These are phyloP conservation scores for Scortechinia acanthostroma DNA, from an alignment of 2,329 filamentous ascomycete species.

Conservation along the genomic window DNA sequence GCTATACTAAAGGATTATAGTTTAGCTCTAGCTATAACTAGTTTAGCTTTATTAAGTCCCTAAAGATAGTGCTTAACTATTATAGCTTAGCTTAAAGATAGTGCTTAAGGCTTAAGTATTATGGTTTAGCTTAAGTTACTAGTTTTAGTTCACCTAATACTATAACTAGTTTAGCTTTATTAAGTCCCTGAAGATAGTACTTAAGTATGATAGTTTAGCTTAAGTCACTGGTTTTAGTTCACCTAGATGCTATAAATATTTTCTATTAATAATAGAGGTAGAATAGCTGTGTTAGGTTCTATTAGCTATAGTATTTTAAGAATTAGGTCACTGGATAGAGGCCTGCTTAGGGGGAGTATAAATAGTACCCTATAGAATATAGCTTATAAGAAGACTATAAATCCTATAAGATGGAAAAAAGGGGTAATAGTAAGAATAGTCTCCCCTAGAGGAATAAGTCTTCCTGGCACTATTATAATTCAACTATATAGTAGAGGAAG, in stretches of 20 bases:
- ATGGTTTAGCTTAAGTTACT: too few relatives aligned
- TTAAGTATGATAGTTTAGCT: too few relatives aligned
- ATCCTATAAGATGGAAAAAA: background rate
- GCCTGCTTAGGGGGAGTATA: background rate
- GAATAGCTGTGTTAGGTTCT: background rate
- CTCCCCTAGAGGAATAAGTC: background rate
- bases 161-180: too few relatives aligned
- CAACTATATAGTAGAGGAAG: constrained; percentile 6
- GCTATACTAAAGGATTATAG: too few relatives aligned
- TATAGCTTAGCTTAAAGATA: too few relatives aligned
- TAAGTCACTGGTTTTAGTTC: background rate
- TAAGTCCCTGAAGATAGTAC: too few relatives aligned
- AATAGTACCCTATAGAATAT: background rate
- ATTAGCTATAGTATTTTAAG: background rate
- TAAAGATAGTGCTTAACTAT: too few relatives aligned
- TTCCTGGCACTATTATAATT: constrained; percentile 6
- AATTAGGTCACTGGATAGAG: background rate
- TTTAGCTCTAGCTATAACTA: too few relatives aligned
- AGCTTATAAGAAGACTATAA: background rate
- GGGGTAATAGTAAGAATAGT: background rate
- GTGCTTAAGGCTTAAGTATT: too few relatives aligned
- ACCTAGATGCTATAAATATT: background rate
- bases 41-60: too few relatives aligned
- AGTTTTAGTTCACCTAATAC: too few relatives aligned
- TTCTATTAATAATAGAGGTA: background rate